Evolutionary conservation across 331 rosid species (phyloP).

Genomic region (Telfairia occidentalis): DNA sequence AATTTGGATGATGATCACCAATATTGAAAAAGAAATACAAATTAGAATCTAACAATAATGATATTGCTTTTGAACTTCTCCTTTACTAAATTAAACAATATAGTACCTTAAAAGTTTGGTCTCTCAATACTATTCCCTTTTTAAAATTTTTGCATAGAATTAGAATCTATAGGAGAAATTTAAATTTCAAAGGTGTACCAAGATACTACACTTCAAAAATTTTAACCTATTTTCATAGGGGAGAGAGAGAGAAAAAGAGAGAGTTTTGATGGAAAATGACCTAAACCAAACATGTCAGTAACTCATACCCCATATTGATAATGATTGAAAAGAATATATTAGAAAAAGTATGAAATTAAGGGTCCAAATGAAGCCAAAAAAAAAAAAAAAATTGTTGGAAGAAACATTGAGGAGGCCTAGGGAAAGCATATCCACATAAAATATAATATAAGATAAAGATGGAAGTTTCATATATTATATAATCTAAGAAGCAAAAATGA

Average conservation of each 20-base stretch:
- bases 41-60: constrained; percentile 11
- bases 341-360: constrained; percentile 6
- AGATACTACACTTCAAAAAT: constrained; percentile 17
- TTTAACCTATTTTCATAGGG: not conserved
- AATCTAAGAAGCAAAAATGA: too few species aligned
- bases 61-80: not conserved
- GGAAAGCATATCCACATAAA: not conserved
- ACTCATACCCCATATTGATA: constrained; percentile 17
- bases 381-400: too few species aligned
- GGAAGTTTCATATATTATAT: too few species aligned
- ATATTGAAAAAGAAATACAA: constrained; percentile 13
- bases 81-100: constrained; percentile 17
- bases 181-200: not conserved
- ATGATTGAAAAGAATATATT: constrained; percentile 15
- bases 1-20: constrained; percentile 9
- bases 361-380: not conserved
- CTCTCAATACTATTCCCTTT: constrained; percentile 6
- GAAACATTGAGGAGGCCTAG: not conserved
- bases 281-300: constrained; percentile 31
- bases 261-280: constrained; percentile 33
- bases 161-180: not conserved
- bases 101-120: constrained; percentile 21
- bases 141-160: not conserved
- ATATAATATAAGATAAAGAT: not conserved
- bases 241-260: constrained; percentile 20